Base-by-base conservation (phyloP, 805 yeast genomes). In the Cyberlindnera euphorbiiphila region DNA sequence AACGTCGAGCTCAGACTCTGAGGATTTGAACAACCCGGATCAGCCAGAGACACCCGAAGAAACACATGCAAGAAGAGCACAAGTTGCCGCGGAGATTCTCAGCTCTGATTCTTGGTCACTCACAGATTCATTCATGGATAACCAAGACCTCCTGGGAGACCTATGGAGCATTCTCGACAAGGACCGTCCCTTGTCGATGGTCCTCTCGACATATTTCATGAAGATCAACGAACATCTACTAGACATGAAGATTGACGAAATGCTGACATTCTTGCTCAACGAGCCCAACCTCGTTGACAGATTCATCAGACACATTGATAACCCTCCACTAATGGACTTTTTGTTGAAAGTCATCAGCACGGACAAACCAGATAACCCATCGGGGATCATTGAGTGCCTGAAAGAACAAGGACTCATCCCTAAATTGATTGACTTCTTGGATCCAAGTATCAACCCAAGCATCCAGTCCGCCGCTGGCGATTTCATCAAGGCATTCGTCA, bases 401-500 rank as follows among this genome's bases (percentile, higher is more conserved):
- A 79, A 84, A 45, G 72, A 71, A 30, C 96, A 91, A 57, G 61
- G 71, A 21, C 66, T 93, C 43, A 80, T 93, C 23, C 80, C 88
- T 7, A 75, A 79, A 44, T 67, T 93, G 46, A 67, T 93, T 24
- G 73, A 78, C 12, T 80, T 78, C 44, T 66, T 93, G 48, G 79
- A 77, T 20, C 88, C 95, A 1, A 72, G 73, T 7, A 67, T 74
- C 26, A 68, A 81, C 9, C 74, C 89, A 9, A 74, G 85, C 29
- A 79, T 78, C 32, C 98, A 93, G 59, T 80, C 93, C 13, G 95
- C 98, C 0, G 94, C 95, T 1, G 94, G 96, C 16, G 98, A 93
- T 57, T 93, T 93, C 56, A 66, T 93, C 36, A 93, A 93, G 57
- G 97, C 98, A 0, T 78, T 93, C 53, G 84, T 93, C 24, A 83